Evolutionary conservation across 805 yeast species (phyloP), one percentile per base, ranked within the genome.

Genomic region (Candida nanaspora): DNA sequence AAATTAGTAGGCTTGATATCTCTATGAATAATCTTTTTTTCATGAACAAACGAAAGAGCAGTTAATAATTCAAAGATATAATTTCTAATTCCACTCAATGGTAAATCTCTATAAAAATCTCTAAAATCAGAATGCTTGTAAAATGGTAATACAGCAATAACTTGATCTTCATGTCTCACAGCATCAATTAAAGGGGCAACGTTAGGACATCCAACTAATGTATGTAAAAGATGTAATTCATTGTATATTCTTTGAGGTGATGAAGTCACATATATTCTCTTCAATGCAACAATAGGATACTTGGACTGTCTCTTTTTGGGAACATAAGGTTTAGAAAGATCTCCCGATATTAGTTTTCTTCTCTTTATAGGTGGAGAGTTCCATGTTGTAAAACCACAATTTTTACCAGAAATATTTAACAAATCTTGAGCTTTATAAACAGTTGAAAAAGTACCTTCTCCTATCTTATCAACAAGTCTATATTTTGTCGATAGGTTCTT

Each of bases 171-270:
- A 53, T 74, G 73, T 46, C 98, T 70, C 41, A 87, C 60, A 0
- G 95, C 96, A 51, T 94, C 96, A 35, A 91, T 72, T 39, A 93
- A 65, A 1, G 97, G 96, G 1, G 96, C 95, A 25, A 93, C 87
- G 46, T 81, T 77, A 1, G 75, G 68, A 46, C 82, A 78, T 0
- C 86, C 86, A 7, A 81, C 70, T 38, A 86, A 61, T 46, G 72
- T 73, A 55, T 83, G 82, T 26, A 93, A 69, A 36, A 93, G 65
- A 47, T 82, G 82, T 47, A 93, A 72, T 60, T 93, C 99, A 58
- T 89, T 89, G 51, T 76, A 79, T 34, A 93, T 91, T 61, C 99
- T 74, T 46, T 78, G 81, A 0, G 98, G 97, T 7, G 97, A 87
- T 1, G 96, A 86, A 0, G 98, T 93, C 18, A 89, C 98, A 59